Conservation (phyloP, 495 filamentous ascomycete species). For the Penicillium salamii region DNA sequence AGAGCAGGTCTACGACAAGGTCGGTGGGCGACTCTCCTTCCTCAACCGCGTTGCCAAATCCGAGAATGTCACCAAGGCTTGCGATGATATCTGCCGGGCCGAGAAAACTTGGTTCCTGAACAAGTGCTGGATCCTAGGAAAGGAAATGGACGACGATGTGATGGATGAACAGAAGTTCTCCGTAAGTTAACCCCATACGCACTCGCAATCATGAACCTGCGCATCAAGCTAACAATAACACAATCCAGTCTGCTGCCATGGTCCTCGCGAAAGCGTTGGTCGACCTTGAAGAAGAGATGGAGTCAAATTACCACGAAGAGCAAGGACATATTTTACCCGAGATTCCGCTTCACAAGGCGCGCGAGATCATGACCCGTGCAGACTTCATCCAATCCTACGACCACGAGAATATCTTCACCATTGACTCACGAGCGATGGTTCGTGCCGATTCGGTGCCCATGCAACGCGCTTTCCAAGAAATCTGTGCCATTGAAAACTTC, state of each 20-base stretch:
- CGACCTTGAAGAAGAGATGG: constrained; percentile 69
- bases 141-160: constrained; percentile 96
- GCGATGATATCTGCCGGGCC: constrained; percentile 69
- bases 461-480: constrained; percentile 84
- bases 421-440: constrained; percentile 82
- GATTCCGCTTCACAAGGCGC: constrained; percentile 78
- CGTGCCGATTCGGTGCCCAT: constrained; percentile 94
- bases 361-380: constrained; percentile 89
- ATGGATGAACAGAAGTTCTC: constrained; percentile 99
- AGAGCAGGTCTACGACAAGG: constrained; percentile 73
- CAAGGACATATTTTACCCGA: constrained; percentile 76
- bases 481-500: constrained; percentile 71
- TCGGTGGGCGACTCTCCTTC: constrained; percentile 85
- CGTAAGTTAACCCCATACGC: constrained; percentile 51
- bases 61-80: constrained; percentile 70
- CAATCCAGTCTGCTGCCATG: constrained; percentile 75
- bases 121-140: constrained; percentile 89
- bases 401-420: constrained; percentile 92
- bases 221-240: constrained; percentile 4
- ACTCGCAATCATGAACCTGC: background rate
- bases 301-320: constrained; percentile 57
- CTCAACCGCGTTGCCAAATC: constrained; percentile 84
- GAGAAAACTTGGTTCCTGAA: constrained; percentile 96
- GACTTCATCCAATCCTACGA: constrained; percentile 94
- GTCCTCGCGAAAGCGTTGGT: constrained; percentile 89